Evolutionary conservation across 371 early-diverging fungal species (phyloP).

Genomic region (Mucor ambiguus): DNA sequence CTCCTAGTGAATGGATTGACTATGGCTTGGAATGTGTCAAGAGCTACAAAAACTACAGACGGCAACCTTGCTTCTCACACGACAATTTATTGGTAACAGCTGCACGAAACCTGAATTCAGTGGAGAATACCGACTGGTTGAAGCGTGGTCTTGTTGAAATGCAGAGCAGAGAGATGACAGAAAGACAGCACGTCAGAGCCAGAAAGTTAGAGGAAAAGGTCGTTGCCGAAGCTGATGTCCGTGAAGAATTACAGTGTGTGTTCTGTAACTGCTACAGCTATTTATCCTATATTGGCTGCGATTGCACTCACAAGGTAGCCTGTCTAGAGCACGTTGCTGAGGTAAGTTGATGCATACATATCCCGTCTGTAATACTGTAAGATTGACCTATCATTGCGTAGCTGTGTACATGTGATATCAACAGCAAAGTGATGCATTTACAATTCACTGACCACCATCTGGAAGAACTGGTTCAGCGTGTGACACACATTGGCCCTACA

Average conservation of each 20-base stretch:
- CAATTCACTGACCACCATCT: conserved; percentile 61
- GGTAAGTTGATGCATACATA: conserved; percentile 33
- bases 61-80: conserved; percentile 92
- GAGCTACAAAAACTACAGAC: conserved; percentile 77
- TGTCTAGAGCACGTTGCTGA: conserved; percentile 66
- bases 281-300: conserved; percentile 68
- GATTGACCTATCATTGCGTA: conserved; percentile 13
- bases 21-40: conserved; percentile 79
- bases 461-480: conserved; percentile 34
- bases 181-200: conserved; percentile 51
- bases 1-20: conserved; percentile 88
- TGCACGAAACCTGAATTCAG: conserved; percentile 44
- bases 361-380: no score
- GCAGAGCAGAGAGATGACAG: conserved; percentile 58
- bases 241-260: conserved; percentile 68
- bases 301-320: conserved; percentile 63
- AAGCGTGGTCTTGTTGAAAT: conserved; percentile 60
- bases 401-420: conserved; percentile 58
- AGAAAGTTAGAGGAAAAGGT: conserved; percentile 39
- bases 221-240: conserved; percentile 31
- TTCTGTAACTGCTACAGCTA: conserved; percentile 76
- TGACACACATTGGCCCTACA: conserved; percentile 20
- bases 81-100: conserved; percentile 83
- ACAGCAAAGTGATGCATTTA: conserved; percentile 46
- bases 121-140: conserved; percentile 55